These are phyloP conservation scores for Pleurotus platypus DNA, from an alignment of 768 basidiomycete species.

Conservation along the genomic window DNA sequence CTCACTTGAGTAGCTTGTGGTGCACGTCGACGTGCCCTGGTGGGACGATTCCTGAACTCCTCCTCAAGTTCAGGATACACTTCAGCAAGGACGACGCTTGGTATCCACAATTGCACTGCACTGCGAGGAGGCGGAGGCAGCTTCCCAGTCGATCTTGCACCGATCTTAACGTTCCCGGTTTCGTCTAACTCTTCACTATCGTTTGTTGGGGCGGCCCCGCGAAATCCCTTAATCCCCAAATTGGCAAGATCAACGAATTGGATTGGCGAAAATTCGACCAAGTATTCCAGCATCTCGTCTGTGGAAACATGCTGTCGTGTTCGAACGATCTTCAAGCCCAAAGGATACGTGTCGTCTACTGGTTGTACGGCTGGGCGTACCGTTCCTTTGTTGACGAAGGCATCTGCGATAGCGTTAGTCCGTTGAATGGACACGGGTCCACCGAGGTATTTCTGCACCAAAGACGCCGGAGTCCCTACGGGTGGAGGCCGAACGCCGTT, in stretches of 20 bases:
- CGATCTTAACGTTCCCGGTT: not conserved
- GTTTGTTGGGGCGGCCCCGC: slow-evolving; percentile 12
- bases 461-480: slow-evolving; percentile 17
- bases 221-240: slow-evolving; percentile 41
- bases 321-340: slow-evolving; percentile 39
- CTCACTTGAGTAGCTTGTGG: too few species aligned
- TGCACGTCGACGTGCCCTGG: not conserved
- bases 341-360: slow-evolving; percentile 28
- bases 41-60: slow-evolving; percentile 35
- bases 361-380: slow-evolving; percentile 18
- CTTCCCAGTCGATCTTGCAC: slow-evolving; percentile 20
- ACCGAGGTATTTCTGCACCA: slow-evolving; percentile 20
- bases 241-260: slow-evolving; percentile 48
- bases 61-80: slow-evolving; percentile 51
- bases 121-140: slow-evolving; percentile 37
- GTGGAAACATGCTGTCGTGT: slow-evolving; percentile 55
- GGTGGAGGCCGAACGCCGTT: slow-evolving; percentile 11
- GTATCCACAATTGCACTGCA: slow-evolving; percentile 57
- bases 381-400: slow-evolving; percentile 23
- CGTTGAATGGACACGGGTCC: not conserved
- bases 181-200: not conserved
- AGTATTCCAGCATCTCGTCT: slow-evolving; percentile 56
- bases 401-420: slow-evolving; percentile 15
- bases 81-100: slow-evolving; percentile 51
- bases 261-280: slow-evolving; percentile 52